Percentiles rank a stretch among this genome's conserved stretches.
These are phyloP conservation scores for Epichloe coenophiala DNA, from an alignment of 2,329 filamentous ascomycete species.

Conservation along the genomic window DNA sequence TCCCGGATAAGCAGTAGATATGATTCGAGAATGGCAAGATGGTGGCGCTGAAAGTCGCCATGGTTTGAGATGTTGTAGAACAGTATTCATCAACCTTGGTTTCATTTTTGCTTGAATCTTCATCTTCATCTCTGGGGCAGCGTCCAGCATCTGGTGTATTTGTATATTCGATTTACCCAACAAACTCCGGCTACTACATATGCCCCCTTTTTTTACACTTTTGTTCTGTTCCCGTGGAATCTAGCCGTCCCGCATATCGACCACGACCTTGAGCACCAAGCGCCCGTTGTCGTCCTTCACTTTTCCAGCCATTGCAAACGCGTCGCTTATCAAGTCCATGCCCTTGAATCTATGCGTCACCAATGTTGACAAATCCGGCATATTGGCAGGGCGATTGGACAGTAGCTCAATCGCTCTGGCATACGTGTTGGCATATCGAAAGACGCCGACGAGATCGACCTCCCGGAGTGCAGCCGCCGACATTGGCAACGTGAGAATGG, in stretches of 20 bases:
- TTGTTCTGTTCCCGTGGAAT: no score
- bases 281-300: constrained; percentile 56
- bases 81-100: not conserved
- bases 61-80: not conserved
- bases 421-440: constrained; percentile 67
- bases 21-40: not conserved
- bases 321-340: constrained; percentile 47
- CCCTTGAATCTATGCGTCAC: constrained; percentile 59
- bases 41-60: not conserved
- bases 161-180: not conserved
- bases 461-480: constrained; percentile 56
- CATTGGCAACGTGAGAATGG: constrained; percentile 55
- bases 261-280: constrained; percentile 62
- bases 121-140: no score
- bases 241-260: constrained; percentile 22
- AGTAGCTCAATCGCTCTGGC: constrained; percentile 38
- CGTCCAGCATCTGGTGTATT: not conserved
- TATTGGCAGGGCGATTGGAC: constrained; percentile 30
- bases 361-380: constrained; percentile 53
- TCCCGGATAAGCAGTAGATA: constrained; percentile 47
- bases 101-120: no score
- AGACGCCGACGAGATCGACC: constrained; percentile 58
- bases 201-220: not conserved
- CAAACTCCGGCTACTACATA: not conserved
- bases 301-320: constrained; percentile 60